Conservation (phyloP, 164 flowering plant genomes). For the Protea cynaroides region DNA sequence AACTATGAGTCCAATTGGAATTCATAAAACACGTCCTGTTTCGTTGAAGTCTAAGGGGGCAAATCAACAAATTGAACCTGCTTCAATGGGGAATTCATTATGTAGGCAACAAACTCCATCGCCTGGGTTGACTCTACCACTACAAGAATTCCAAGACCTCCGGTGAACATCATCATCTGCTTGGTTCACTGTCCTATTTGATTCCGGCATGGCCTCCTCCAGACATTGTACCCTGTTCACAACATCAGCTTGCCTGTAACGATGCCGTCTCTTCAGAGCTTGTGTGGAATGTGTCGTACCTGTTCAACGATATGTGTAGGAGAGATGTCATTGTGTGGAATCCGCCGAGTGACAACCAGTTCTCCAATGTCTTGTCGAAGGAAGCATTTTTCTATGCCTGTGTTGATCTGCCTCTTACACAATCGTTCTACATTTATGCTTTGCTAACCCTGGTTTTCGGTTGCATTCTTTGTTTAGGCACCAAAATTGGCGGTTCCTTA, state of each 20-base stretch:
- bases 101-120: slow-evolving; percentile 62
- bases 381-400: no score
- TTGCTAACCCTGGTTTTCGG: slow-evolving; percentile 59
- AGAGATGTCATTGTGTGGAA: no score
- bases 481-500: slow-evolving; percentile 54
- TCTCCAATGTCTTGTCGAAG: no score
- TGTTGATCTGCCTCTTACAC: slow-evolving; percentile 63
- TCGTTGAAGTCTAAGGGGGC: slow-evolving; percentile 69
- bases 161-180: no score
- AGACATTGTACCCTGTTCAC: no score
- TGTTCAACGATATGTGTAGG: no score
- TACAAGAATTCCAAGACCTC: slow-evolving; percentile 58
- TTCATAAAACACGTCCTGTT: slow-evolving; percentile 50
- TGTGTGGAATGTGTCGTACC: no score
- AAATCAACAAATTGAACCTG: slow-evolving; percentile 54
- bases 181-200: no score
- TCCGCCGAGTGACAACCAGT: no score
- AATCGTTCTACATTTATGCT: slow-evolving; percentile 45
- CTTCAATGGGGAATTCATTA: slow-evolving; percentile 41
- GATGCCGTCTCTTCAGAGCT: no score
- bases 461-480: slow-evolving; percentile 47
- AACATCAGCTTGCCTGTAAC: no score
- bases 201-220: no score
- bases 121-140: slow-evolving; percentile 50
- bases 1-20: slow-evolving; percentile 38